Percentiles rank a stretch among this genome's conserved stretches.
Conservation (phyloP, 2,329 filamentous ascomycete genomes). For the Colletotrichum zoysiae region DNA sequence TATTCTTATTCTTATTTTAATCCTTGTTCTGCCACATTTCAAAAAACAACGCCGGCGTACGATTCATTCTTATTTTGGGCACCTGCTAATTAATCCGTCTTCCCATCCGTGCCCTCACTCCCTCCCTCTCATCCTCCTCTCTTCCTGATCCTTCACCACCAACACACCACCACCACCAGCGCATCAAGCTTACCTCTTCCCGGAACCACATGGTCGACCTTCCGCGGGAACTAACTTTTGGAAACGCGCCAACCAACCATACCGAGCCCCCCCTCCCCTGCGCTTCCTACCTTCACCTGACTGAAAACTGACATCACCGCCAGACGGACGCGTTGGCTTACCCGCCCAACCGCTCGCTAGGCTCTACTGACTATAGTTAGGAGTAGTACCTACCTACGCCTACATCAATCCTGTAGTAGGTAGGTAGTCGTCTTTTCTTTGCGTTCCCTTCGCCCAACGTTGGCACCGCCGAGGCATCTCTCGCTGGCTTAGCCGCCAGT, state of each 20-base stretch:
- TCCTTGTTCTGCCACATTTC: not conserved
- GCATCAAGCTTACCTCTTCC: conserved; percentile 12
- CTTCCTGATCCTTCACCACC: conserved; percentile 16
- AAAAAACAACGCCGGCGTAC: conserved; percentile 22
- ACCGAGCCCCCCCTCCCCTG: conserved; percentile 8
- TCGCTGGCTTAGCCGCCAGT: conserved; percentile 1
- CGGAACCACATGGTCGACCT: conserved; percentile 37
- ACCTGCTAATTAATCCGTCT: conserved; percentile 26
- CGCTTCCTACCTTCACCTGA: conserved; percentile 28
- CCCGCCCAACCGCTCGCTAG: conserved; percentile 14
- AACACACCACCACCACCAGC: not conserved
- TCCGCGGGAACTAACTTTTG: conserved; percentile 15
- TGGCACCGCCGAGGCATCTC: conserved; percentile 17
- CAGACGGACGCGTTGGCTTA: not conserved
- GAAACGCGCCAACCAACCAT: conserved; percentile 32
- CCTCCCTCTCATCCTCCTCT: not conserved
- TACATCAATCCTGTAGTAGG: no score
- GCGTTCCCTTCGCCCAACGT: not conserved
- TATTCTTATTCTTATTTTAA: no score
- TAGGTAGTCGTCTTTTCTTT: no score
- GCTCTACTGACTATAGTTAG: no score
- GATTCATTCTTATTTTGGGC: conserved; percentile 23
- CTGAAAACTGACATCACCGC: conserved; percentile 38
- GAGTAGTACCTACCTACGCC: no score
- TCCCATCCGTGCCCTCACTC: conserved; percentile 12